These are phyloP conservation scores for Pseudoperonospora humuli DNA, from an alignment of 352 stramenopile species.

Conservation along the genomic window DNA sequence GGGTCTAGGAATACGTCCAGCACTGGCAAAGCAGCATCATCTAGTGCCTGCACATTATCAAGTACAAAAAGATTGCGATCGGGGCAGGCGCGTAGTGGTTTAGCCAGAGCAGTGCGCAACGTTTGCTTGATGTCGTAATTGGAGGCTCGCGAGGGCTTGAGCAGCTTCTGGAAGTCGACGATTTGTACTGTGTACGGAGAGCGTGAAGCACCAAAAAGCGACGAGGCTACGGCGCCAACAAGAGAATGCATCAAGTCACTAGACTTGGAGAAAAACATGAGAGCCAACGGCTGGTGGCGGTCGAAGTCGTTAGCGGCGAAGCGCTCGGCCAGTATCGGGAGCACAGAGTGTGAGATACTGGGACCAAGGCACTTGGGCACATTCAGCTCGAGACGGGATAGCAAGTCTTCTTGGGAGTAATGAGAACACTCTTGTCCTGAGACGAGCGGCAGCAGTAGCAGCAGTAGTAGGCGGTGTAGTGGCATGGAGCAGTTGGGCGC, in stretches of 20 bases:
- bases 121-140: slow-evolving; percentile 44
- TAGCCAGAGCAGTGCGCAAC: slow-evolving; percentile 30
- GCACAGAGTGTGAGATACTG: slow-evolving; percentile 11
- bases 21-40: slow-evolving; percentile 39
- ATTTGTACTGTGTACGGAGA: slow-evolving; percentile 17
- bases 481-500: no score
- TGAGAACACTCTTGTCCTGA: slow-evolving; percentile 26
- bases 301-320: slow-evolving; percentile 54
- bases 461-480: slow-evolving; percentile 5
- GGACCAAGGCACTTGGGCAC: slow-evolving; percentile 36
- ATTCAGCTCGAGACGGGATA: slow-evolving; percentile 35
- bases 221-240: slow-evolving; percentile 26
- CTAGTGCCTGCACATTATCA: slow-evolving; percentile 37
- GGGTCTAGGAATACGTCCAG: slow-evolving; percentile 66
- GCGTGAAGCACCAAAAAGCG: slow-evolving; percentile 21
- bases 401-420: slow-evolving; percentile 30
- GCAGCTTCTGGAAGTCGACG: slow-evolving; percentile 25
- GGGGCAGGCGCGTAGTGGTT: slow-evolving; percentile 32
- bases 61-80: slow-evolving; percentile 48
- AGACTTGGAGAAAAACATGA: slow-evolving; percentile 49
- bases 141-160: slow-evolving; percentile 17
- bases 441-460: slow-evolving; percentile 9
- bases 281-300: slow-evolving; percentile 36
- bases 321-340: slow-evolving; percentile 35
- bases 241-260: slow-evolving; percentile 24